Conservation (phyloP, 2,329 filamentous ascomycete species). For the Golovinomyces cichoracearum region DNA sequence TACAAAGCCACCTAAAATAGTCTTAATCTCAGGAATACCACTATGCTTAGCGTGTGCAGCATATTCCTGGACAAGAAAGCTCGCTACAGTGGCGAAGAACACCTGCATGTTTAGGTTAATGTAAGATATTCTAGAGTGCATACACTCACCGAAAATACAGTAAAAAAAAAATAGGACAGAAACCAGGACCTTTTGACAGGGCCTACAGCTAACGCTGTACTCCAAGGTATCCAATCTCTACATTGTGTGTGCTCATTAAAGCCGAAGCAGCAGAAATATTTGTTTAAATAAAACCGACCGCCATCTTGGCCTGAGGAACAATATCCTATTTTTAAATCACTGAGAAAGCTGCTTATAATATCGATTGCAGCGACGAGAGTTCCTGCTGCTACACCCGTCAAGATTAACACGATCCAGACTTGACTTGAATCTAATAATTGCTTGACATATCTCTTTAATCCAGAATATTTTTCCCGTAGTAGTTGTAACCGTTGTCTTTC, state of each 20-base stretch:
- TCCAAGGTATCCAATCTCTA: slow-evolving; percentile 69
- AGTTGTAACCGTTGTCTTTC: slow-evolving; percentile 70
- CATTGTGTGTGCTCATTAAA: slow-evolving; percentile 61
- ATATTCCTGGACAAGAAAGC: slow-evolving; percentile 57
- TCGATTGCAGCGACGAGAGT: slow-evolving; percentile 81
- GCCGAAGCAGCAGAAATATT: slow-evolving; percentile 95
- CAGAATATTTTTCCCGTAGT: slow-evolving; percentile 40
- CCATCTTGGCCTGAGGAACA: slow-evolving; percentile 41
- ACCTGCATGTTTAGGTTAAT: slow-evolving; percentile 54
- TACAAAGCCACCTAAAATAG: slow-evolving; percentile 75
- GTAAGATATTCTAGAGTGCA: slow-evolving; percentile 33
- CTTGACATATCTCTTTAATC: slow-evolving; percentile 45
- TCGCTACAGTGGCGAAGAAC: slow-evolving; percentile 51
- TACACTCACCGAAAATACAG: slow-evolving; percentile 48
- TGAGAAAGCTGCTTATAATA: slow-evolving; percentile 89
- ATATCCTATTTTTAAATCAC: slow-evolving; percentile 86
- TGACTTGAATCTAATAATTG: slow-evolving; percentile 64
- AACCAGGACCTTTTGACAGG: slow-evolving; percentile 49
- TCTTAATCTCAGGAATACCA: slow-evolving; percentile 95
- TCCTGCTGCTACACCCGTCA: slow-evolving; percentile 70
- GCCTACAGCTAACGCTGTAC: slow-evolving; percentile 39
- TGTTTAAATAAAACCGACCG: slow-evolving; percentile 65
- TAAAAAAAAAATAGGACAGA: slow-evolving; percentile 67
- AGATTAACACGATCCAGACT: slow-evolving; percentile 69
- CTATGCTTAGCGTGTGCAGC: slow-evolving; percentile 77